Evolutionary conservation across 768 basidiomycete genomes (phyloP).

Genomic region (Lactifluus volemus): DNA sequence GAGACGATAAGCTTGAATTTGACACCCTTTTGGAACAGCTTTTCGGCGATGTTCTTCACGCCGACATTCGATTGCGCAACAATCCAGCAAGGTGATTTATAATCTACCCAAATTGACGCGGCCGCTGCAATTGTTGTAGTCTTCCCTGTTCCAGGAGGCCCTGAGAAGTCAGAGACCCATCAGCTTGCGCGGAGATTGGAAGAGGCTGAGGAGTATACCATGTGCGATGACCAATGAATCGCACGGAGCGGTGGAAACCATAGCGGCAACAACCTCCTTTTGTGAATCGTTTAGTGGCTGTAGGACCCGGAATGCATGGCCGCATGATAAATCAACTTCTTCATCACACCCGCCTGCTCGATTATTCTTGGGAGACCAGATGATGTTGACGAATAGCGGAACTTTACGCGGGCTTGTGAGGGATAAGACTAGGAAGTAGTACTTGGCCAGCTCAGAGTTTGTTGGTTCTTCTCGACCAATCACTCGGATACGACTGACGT

Average conservation of each 20-base stretch:
- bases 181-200: not conserved
- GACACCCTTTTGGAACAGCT: slow-evolving; percentile 44
- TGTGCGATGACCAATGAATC: slow-evolving; percentile 12
- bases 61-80: slow-evolving; percentile 78
- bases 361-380: slow-evolving; percentile 5
- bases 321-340: not conserved
- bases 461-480: slow-evolving; percentile 12
- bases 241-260: not conserved
- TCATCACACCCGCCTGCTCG: not conserved
- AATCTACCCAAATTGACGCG: slow-evolving; percentile 3
- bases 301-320: not conserved
- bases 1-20: slow-evolving; percentile 46
- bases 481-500: slow-evolving; percentile 1
- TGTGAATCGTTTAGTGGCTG: slow-evolving; percentile 4
- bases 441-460: not conserved
- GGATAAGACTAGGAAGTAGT: not conserved
- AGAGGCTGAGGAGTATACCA: not conserved
- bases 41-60: slow-evolving; percentile 79
- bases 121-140: slow-evolving; percentile 14
- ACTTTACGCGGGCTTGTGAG: not conserved
- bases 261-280: not conserved
- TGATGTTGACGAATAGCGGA: not conserved
- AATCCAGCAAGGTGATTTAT: slow-evolving; percentile 44
- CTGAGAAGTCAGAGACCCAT: not conserved
- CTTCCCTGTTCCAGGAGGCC: slow-evolving; percentile 16